Base-by-base conservation (phyloP, 2,329 filamentous ascomycete species). In the Exophiala sp. region DNA sequence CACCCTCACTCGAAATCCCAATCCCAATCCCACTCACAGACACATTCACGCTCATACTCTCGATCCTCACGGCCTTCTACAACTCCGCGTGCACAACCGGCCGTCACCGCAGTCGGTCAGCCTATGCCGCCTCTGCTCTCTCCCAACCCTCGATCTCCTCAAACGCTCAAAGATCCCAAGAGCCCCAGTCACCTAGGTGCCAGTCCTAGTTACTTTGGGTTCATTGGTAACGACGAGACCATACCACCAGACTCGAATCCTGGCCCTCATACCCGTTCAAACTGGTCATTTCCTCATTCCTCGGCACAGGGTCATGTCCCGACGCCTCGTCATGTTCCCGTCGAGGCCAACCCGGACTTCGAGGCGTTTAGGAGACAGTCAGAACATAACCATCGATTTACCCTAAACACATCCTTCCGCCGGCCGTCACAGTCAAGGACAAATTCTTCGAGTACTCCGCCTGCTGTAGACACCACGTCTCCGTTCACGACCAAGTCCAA, bases 171-270 rank as follows among this genome's bases (percentile, higher is more conserved):
- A 54, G 58, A 65, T 58, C 56, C 57, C 37, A 60, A 63, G 43
- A 63, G 67, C 16, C 66, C 76, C 19, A 91, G n/a, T n/a, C n/a
- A n/a, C n/a, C n/a, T n/a, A n/a, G n/a, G n/a, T n/a, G n/a, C n/a
- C n/a, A n/a, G 87, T 64, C 87, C 88, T 10, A 94, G 90, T 65
- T 95, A 95, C 68, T 95, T 95, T 65, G 86, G 86, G 48, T 79
- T 94, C 52, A 71, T 87, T 55, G 82, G 88, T 37, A 63, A 59
- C 51, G 66, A 79, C 16, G 68, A 71, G 39, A 73, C 69, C 48
- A 81, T 86, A 54, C 73, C 78, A 19, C 77, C 82, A 54, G 82
- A 83, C 46, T 84, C 83, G 2, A 72, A 69, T 55, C 68, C 70
- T 19, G 78, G 76, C 3, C 74, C 75, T 27, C 73, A 85, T 55